Percentiles rank a stretch among this genome's conserved stretches.
These are phyloP conservation scores for Euclidium syriacum DNA, from an alignment of 345 rosid species.

Conservation along the genomic window DNA sequence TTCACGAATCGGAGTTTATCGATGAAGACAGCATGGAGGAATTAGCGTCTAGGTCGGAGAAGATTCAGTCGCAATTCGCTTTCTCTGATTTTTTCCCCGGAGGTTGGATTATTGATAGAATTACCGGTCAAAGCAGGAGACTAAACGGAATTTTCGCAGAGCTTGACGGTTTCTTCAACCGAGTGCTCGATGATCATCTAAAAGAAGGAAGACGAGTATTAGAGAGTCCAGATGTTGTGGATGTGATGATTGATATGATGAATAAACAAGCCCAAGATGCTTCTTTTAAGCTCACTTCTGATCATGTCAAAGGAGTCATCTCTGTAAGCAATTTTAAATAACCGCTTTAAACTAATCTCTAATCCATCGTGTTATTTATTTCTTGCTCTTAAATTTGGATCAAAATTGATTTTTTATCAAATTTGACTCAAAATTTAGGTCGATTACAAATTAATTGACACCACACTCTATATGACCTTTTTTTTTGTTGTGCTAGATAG, in stretches of 20 bases:
- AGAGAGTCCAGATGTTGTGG: slow-evolving; percentile 32
- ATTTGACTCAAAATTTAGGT: too few species aligned
- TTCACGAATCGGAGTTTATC: slow-evolving; percentile 31
- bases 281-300: slow-evolving; percentile 28
- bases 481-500: too few species aligned
- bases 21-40: slow-evolving; percentile 21
- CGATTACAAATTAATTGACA: too few species aligned
- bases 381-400: too few species aligned
- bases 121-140: slow-evolving; percentile 27
- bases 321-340: slow-evolving; percentile 36
- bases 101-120: slow-evolving; percentile 46
- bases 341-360: too few species aligned
- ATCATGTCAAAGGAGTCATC: slow-evolving; percentile 50
- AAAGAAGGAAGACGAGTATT: slow-evolving; percentile 29
- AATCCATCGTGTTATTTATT: too few species aligned
- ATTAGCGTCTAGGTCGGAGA: slow-evolving; percentile 26
- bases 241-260: slow-evolving; percentile 30
- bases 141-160: slow-evolving; percentile 24
- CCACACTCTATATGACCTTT: too few species aligned
- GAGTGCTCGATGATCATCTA: slow-evolving; percentile 40
- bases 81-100: slow-evolving; percentile 28
- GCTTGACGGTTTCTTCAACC: slow-evolving; percentile 27
- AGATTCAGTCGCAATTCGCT: slow-evolving; percentile 27
- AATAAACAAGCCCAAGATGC: slow-evolving; percentile 24
- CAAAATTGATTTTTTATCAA: too few species aligned